These are phyloP conservation scores for Akanthomyces lecanii DNA, from an alignment of 2,329 filamentous ascomycete species.

Conservation along the genomic window DNA sequence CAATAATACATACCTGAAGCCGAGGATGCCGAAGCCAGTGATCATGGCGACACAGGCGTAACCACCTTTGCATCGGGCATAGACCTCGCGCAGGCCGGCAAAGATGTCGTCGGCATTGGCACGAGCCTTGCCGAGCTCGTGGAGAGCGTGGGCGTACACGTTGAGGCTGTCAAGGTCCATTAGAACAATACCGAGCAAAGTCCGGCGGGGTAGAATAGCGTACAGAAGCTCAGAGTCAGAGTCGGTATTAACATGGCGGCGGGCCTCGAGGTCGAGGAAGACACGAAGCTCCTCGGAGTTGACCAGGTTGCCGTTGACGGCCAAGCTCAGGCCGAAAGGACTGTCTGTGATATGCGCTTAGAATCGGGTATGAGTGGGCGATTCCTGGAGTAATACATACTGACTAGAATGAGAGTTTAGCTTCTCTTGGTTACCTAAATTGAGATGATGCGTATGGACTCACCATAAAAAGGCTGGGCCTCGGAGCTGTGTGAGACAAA, in stretches of 20 bases:
- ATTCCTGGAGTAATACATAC: background rate
- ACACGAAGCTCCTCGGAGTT: conserved; percentile 64
- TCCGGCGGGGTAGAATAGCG: background rate
- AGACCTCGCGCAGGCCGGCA: conserved; percentile 65
- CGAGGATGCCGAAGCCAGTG: conserved; percentile 73
- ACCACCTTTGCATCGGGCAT: conserved; percentile 66
- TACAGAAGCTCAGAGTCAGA: conserved; percentile 78
- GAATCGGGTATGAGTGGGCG: background rate
- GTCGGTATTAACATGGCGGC: conserved; percentile 85
- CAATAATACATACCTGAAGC: conserved; percentile 52
- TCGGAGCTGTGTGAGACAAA: conserved; percentile 57
- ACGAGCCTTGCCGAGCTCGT: conserved; percentile 75
- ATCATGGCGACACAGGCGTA: conserved; percentile 82
- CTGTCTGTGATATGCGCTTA: conserved; percentile 52
- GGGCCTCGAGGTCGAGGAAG: conserved; percentile 72
- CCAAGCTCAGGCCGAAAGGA: conserved; percentile 53
- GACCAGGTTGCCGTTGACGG: conserved; percentile 87
- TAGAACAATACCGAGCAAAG: conserved; percentile 5
- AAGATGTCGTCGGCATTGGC: conserved; percentile 77
- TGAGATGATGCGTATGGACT: background rate
- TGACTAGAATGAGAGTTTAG: conserved; percentile 4
- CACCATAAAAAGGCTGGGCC: conserved; percentile 81
- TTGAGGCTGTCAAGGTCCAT: conserved; percentile 52
- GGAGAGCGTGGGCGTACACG: conserved; percentile 77
- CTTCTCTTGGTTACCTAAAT: background rate